phyloP scores from a whole-genome alignment of 345 rosid genomes.

The Acer campestre region DNA sequence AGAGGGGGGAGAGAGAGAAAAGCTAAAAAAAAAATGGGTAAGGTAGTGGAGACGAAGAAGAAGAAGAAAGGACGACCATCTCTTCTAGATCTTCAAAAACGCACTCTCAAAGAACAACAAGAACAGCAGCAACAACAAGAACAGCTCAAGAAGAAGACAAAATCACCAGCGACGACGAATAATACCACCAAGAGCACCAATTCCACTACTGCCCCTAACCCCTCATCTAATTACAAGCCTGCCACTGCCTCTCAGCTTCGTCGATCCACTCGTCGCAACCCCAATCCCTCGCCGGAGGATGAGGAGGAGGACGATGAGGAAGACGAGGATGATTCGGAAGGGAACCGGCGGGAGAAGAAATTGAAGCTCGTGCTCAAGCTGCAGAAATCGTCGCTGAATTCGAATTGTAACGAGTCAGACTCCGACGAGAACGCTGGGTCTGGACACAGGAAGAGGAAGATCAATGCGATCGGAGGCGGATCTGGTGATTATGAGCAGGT shows the following conservation, averaged over 20 bases:
- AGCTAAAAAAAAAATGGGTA: slow-evolving; percentile 36
- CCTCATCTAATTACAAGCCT: slow-evolving; percentile 38
- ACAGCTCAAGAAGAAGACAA: not conserved
- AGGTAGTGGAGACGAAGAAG: slow-evolving; percentile 47
- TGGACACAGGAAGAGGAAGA: slow-evolving; percentile 43
- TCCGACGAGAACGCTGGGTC: slow-evolving; percentile 32
- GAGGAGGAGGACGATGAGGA: slow-evolving; percentile 32
- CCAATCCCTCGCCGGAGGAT: slow-evolving; percentile 27
- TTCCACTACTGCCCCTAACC: slow-evolving; percentile 25
- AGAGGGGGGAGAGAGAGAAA: slow-evolving; percentile 2
- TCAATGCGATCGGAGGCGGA: slow-evolving; percentile 56
- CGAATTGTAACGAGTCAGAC: slow-evolving; percentile 31
- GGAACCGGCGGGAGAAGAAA: slow-evolving; percentile 52
- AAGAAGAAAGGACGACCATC: slow-evolving; percentile 77
- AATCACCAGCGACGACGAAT: not conserved
- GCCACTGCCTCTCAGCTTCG: slow-evolving; percentile 44
- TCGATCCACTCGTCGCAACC: slow-evolving; percentile 68
- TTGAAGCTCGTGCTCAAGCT: slow-evolving; percentile 49
- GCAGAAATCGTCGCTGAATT: slow-evolving; percentile 30
- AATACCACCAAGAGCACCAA: not conserved
- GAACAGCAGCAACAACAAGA: slow-evolving; percentile 21
- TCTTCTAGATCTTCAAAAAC: slow-evolving; percentile 62
- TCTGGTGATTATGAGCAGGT: slow-evolving; percentile 51
- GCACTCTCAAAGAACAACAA: slow-evolving; percentile 45
- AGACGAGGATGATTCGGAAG: slow-evolving; percentile 23